These are phyloP conservation scores for Aaosphaeria pasadenensis DNA, from an alignment of 2,329 filamentous ascomycete genomes.

Conservation along the genomic window DNA sequence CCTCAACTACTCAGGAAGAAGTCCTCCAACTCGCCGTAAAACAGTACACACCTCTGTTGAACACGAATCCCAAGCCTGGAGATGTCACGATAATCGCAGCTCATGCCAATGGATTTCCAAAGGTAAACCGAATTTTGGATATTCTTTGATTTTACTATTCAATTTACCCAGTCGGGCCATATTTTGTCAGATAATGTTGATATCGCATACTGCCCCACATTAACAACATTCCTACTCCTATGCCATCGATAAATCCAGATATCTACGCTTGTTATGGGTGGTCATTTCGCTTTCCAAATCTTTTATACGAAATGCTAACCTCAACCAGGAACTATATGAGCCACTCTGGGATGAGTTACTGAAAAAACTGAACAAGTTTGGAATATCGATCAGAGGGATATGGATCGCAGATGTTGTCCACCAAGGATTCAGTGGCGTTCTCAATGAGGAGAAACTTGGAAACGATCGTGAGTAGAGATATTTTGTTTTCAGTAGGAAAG, in stretches of 20 bases:
- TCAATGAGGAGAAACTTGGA: conserved; percentile 74
- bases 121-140: conserved; percentile 54
- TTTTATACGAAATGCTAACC: neutral
- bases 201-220: neutral
- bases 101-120: conserved; percentile 91
- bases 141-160: neutral
- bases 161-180: neutral
- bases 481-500: neutral
- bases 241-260: no score
- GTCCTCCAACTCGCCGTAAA: conserved; percentile 73
- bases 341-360: conserved; percentile 85
- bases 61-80: conserved; percentile 64
- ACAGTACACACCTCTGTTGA: conserved; percentile 78
- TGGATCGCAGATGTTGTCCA: conserved; percentile 90
- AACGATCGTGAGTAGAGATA: conserved; percentile 68
- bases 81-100: conserved; percentile 83
- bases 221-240: neutral
- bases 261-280: neutral
- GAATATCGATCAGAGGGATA: conserved; percentile 72
- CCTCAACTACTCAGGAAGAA: conserved; percentile 70
- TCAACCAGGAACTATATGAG: conserved; percentile 77
- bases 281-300: neutral
- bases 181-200: neutral
- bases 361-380: conserved; percentile 52
- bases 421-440: conserved; percentile 73